Evolutionary conservation across 805 yeast species (phyloP).

Genomic region (Lipomyces orientalis): DNA sequence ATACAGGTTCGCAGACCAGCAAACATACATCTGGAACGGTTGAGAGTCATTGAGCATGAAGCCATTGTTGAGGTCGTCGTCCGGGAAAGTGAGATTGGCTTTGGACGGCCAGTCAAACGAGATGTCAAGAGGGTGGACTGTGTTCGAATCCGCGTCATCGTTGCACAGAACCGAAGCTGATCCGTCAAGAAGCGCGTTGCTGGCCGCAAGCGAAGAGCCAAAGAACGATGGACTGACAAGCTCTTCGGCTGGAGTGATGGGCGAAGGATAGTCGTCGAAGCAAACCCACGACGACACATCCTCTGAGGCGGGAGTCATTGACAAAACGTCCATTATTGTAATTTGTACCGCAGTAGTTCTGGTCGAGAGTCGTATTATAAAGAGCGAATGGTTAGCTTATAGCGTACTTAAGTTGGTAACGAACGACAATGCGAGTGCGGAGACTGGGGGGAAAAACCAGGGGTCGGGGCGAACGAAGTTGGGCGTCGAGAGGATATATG

Average conservation of each 20-base stretch:
- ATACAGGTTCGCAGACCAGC: background rate
- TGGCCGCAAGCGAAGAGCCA: slow-evolving; percentile 17
- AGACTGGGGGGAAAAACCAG: background rate
- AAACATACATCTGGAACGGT: slow-evolving; percentile 7
- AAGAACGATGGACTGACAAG: slow-evolving; percentile 27
- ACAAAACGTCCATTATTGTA: slow-evolving; percentile 11
- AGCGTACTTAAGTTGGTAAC: background rate
- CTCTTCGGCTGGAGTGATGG: slow-evolving; percentile 20
- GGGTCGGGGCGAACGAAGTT: background rate
- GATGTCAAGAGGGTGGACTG: slow-evolving; percentile 3
- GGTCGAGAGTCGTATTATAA: background rate
- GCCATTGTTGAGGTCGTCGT: slow-evolving; percentile 11
- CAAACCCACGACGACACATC: slow-evolving; percentile 33
- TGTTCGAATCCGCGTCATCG: slow-evolving; percentile 9
- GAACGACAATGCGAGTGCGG: background rate
- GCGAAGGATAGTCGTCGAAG: slow-evolving; percentile 32
- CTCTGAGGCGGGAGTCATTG: slow-evolving; percentile 11
- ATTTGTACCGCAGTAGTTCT: no score
- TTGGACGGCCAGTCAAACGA: slow-evolving; percentile 31
- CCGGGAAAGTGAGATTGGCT: background rate
- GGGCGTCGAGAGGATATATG: background rate
- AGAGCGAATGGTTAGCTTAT: background rate
- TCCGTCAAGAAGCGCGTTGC: slow-evolving; percentile 4
- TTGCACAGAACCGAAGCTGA: slow-evolving; percentile 20
- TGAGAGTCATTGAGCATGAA: slow-evolving; percentile 11